Base-by-base conservation (phyloP, 192 early-diverging fungal species). In the Spizellomyces punctatus region DNA sequence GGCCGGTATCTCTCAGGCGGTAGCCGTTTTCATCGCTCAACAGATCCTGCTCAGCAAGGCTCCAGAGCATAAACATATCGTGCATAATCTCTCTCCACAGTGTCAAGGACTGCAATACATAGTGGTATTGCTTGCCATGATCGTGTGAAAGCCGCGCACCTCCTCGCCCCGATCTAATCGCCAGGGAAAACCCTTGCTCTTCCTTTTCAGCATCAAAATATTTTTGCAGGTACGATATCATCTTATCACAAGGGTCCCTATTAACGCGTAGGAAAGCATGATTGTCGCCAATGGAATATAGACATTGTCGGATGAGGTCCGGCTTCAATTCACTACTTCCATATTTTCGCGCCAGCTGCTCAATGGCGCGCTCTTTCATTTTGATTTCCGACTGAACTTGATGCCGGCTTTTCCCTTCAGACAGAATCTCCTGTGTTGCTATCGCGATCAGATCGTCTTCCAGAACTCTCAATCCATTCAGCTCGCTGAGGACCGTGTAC, bases 221-320 rank as follows among this genome's bases (percentile, higher is more conserved):
- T 8, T 52, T 77, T 49, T 87, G 84, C 47, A 99, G 80, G 76
- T 93, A 92, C 19, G 43, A 64, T 58, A 87, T 86, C 91, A 99
- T 96, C 67, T 91, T 90, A 57, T 96, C 93, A 77, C 98, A 99
- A 2, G 96, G 94, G 77, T 99, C 96, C 57, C 96, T 86, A 74
- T 74, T 82, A 17, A 73, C 66, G 49, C 79, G 80, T 76, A 99
- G 79, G 81, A 94, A 99, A 42, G 92, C 89, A 79, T 98, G 92
- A 78, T 99, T 98, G 73, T 99, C 98, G 62, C 98, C 98, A 74
- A 99, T 98, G 61, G 91, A 93, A 78, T 99, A 96, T 17, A 99
- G 83, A 70, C 95, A 96, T 63, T 88, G 88, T 46, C 83, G 81
- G 68, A 99, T 92, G 5, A 43, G 46, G 7, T 68, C 66, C 5